Percentiles rank a stretch among this genome's conserved stretches.
Evolutionary conservation across 257 asterid genomes (phyloP).

Genomic region (Nicotiana benthamiana): DNA sequence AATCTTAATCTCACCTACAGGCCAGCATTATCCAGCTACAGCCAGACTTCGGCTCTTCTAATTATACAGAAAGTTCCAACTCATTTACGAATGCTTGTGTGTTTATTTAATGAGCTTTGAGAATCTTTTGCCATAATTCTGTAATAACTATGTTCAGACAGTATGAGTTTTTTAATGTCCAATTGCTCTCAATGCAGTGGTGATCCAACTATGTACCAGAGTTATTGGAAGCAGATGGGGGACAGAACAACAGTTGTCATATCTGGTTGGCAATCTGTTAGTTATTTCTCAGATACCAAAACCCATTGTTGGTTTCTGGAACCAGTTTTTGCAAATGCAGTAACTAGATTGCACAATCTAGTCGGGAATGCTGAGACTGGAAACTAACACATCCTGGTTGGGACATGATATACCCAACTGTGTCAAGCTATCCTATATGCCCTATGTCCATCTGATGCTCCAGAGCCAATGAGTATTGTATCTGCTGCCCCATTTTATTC

Average conservation of each 20-base stretch:
- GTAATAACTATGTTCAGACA: no score
- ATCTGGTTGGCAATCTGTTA: constrained; percentile 84
- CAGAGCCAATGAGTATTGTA: constrained; percentile 64
- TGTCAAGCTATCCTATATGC: constrained; percentile 84
- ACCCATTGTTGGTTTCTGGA: constrained; percentile 87
- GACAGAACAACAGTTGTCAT: constrained; percentile 59
- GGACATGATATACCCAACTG: constrained; percentile 91
- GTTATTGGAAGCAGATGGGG: constrained; percentile 66
- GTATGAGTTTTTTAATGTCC: neutral
- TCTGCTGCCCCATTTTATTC: constrained; percentile 95
- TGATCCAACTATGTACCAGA: constrained; percentile 93
- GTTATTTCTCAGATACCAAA: constrained; percentile 66
- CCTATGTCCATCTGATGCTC: constrained; percentile 44
- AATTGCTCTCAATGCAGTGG: constrained; percentile 39
- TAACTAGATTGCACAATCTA: constrained; percentile 55
- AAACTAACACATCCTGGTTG: constrained; percentile 69
- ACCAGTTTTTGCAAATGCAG: constrained; percentile 53
- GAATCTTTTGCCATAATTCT: neutral
- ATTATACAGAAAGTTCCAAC: no score
- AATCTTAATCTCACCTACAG: no score
- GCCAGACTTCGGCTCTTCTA: no score
- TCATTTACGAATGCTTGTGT: neutral
- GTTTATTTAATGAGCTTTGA: neutral
- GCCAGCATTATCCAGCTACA: no score
- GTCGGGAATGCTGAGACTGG: constrained; percentile 79